phyloP scores from a whole-genome alignment of 2,329 filamentous ascomycete species.

The Cladophialophora immunda region DNA sequence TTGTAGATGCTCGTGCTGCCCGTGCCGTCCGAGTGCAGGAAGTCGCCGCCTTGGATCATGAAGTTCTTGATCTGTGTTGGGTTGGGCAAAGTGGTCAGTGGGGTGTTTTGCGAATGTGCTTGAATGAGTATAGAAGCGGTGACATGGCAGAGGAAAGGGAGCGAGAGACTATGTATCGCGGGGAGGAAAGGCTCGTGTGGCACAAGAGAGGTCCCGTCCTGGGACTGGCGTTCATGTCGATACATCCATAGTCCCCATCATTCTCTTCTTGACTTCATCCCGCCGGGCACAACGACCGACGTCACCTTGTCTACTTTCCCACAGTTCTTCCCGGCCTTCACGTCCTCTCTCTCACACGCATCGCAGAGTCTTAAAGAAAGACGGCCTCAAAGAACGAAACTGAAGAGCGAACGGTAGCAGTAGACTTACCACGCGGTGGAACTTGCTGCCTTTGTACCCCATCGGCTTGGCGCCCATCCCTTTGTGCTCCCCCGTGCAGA shows the following conservation, averaged over 20 bases:
- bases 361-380: background rate
- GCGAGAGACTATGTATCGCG: too few relatives aligned
- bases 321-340: background rate
- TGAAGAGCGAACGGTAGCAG: background rate
- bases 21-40: constrained; percentile 90
- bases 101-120: too few relatives aligned
- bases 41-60: constrained; percentile 98
- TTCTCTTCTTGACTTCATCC: background rate
- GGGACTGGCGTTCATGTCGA: background rate
- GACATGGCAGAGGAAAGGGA: too few relatives aligned
- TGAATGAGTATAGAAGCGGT: too few relatives aligned
- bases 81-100: background rate
- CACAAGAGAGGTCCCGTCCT: background rate
- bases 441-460: constrained; percentile 94
- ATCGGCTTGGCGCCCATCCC: constrained; percentile 78
- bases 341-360: background rate
- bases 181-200: background rate
- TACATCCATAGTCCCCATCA: background rate
- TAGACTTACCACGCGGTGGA: constrained; percentile 83
- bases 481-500: constrained; percentile 93
- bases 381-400: background rate
- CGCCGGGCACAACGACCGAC: background rate
- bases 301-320: background rate
- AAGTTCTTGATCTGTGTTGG: constrained; percentile 83
- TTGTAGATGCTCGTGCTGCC: constrained; percentile 90